These are phyloP conservation scores for Fusarium newnesense DNA, from an alignment of 2,329 filamentous ascomycete genomes.

Conservation along the genomic window DNA sequence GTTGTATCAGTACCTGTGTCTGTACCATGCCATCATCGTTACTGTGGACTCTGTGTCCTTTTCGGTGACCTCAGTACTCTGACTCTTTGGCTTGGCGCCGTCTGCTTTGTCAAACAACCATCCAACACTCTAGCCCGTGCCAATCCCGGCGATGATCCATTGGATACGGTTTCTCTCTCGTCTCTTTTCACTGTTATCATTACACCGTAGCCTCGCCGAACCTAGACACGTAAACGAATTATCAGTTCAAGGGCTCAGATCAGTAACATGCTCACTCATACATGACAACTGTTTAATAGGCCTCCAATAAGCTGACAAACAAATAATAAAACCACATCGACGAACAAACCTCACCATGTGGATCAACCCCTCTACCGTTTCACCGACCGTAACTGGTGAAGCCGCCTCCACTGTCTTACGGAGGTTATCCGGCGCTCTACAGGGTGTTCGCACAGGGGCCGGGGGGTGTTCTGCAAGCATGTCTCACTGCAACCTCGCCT, in stretches of 20 bases:
- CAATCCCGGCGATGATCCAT: background rate
- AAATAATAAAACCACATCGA: background rate
- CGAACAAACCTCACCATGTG: background rate
- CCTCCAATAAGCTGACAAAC: conserved; percentile 1
- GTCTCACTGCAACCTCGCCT: conserved; percentile 10
- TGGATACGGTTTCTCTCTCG: background rate
- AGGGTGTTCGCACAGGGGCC: conserved; percentile 16
- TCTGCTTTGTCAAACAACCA: conserved; percentile 2
- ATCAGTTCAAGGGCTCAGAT: background rate
- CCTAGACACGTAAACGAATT: background rate
- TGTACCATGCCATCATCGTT: conserved; percentile 28
- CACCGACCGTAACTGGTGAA: conserved; percentile 18
- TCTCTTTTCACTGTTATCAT: background rate
- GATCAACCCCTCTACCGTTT: conserved; percentile 23
- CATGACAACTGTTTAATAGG: conserved; percentile 5
- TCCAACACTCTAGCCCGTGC: background rate
- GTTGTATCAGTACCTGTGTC: background rate
- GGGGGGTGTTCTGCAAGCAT: background rate
- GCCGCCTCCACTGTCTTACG: conserved; percentile 9
- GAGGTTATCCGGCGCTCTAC: conserved; percentile 25
- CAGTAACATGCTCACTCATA: background rate
- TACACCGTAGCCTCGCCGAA: background rate
- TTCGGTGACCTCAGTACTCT: conserved; percentile 23
- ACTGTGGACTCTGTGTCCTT: background rate
- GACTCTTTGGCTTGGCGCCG: conserved; percentile 14